Evolutionary conservation across 1,284 basidiomycete genomes (phyloP).

Genomic region (Ustilago shanxiensis): DNA sequence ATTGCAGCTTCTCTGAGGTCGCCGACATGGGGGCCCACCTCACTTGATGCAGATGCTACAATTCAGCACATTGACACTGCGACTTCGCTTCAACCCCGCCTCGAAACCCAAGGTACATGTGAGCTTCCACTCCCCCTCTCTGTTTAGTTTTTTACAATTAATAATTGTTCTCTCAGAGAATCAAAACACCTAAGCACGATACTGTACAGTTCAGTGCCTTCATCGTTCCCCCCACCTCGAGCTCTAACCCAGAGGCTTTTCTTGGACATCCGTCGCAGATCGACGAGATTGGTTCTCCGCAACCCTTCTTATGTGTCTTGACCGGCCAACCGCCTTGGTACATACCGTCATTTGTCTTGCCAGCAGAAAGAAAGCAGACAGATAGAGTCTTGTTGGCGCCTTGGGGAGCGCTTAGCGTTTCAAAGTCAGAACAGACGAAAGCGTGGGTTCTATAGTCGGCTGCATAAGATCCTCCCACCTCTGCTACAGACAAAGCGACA

Average conservation of each 20-base stretch:
- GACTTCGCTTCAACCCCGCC: conserved; percentile 13
- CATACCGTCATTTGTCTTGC: conserved; percentile 12
- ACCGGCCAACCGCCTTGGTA: not conserved
- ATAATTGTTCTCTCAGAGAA: not conserved
- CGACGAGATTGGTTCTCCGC: conserved; percentile 27
- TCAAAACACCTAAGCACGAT: conserved; percentile 3
- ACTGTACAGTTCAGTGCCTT: no score
- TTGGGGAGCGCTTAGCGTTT: not conserved
- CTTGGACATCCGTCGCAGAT: conserved; percentile 32
- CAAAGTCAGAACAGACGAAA: not conserved
- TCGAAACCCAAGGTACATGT: conserved; percentile 3
- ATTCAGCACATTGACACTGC: not conserved
- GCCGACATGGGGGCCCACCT: conserved; percentile 10
- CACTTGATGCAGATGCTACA: not conserved
- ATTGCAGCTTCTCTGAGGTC: not conserved
- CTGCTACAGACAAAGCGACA: not conserved
- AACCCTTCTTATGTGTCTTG: not conserved
- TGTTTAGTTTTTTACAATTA: not conserved
- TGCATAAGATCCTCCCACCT: not conserved
- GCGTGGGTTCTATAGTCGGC: not conserved
- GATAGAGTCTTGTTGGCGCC: conserved; percentile 1
- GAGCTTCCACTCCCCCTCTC: not conserved
- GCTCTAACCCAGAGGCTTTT: conserved; percentile 3
- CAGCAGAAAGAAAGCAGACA: not conserved
- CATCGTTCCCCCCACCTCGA: conserved; percentile 16